Base-by-base conservation (phyloP, 805 yeast species). In the Debaryomyces tyrocola region DNA sequence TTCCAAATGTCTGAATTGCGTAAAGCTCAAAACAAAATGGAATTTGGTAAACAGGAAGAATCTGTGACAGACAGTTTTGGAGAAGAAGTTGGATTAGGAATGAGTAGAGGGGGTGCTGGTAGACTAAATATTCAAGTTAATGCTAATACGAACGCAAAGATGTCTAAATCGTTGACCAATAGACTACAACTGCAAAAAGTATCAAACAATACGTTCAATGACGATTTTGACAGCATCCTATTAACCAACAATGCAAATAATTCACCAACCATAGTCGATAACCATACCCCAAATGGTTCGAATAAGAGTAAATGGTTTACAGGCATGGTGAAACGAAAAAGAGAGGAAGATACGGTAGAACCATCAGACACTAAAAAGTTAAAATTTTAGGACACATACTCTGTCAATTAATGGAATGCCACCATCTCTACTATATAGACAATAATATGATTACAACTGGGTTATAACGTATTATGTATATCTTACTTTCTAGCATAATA, bases 21-120 rank as follows among this genome's bases (percentile, higher is more conserved):
- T 31, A 85, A 82, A 53, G 86, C 96, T 2, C 96, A 89, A 57
- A 90, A 92, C 61, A 80, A 87, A 58, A 77, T 91, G 80, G 85
- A 77, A 36, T 91, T 92, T 67, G 97, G 96, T 6, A 78, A 83
- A 55, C 73, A 76, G 51, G 96, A 89, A 59, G 80, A 75, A 17
- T 76, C 84, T 1, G 69, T 75, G 2, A 69, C 71, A 50, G 90
- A 86, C 50, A 73, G 82, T 0, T 85, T 72, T 59, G 96, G 95
- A 9, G 90, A 88, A 44, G 96, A 89, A 56, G 70, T 86, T 28
- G 96, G 96, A 0, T 58, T 90, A 41, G 96, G 96, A 3, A 82
- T 88, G 89, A 74, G 82, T 35, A 69, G 74, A 8, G 63, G 61
- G 29, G 51, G 61, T n/a, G 37, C 49, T 36, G 49, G 53, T 37